Conservation (phyloP, 2,329 filamentous ascomycete genomes). For the Fusarium sp. region DNA sequence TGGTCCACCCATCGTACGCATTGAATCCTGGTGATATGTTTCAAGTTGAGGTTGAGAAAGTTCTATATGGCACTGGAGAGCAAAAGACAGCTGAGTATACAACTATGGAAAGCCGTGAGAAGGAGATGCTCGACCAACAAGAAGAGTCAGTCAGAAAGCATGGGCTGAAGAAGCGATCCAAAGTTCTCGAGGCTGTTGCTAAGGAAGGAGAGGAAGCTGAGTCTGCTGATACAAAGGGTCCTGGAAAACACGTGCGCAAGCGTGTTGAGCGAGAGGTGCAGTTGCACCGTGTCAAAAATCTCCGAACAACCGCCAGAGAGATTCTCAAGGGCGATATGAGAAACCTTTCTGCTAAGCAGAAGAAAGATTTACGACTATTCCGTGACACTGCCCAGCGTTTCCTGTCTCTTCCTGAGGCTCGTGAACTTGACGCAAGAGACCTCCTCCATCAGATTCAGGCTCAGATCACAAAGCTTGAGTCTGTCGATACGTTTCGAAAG, state of each 20-base stretch:
- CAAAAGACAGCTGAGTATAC: conserved; percentile 61
- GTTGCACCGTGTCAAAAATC: conserved; percentile 35
- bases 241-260: conserved; percentile 21
- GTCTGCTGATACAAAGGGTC: conserved; percentile 22
- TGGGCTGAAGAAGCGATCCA: conserved; percentile 29
- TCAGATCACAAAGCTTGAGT: conserved; percentile 47
- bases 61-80: conserved; percentile 86
- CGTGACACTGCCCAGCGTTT: conserved; percentile 70
- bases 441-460: conserved; percentile 46
- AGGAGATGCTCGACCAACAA: conserved; percentile 35
- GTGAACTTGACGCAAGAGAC: conserved; percentile 41
- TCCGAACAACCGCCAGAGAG: conserved; percentile 47
- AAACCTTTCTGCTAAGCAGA: conserved; percentile 73
- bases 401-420: conserved; percentile 54
- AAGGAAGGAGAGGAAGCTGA: conserved; percentile 37
- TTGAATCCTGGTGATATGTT: conserved; percentile 99
- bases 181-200: conserved; percentile 24
- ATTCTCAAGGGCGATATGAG: conserved; percentile 55
- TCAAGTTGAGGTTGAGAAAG: conserved; percentile 88
- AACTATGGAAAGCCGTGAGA: conserved; percentile 40
- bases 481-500: conserved; percentile 46
- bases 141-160: conserved; percentile 38
- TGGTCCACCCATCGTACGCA: conserved; percentile 90
- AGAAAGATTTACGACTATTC: conserved; percentile 79
- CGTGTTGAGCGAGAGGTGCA: conserved; percentile 40